Evolutionary conservation across 2,329 filamentous ascomycete species (phyloP), one percentile per base, ranked within the genome.

Genomic region (Ophiostoma sp.): DNA sequence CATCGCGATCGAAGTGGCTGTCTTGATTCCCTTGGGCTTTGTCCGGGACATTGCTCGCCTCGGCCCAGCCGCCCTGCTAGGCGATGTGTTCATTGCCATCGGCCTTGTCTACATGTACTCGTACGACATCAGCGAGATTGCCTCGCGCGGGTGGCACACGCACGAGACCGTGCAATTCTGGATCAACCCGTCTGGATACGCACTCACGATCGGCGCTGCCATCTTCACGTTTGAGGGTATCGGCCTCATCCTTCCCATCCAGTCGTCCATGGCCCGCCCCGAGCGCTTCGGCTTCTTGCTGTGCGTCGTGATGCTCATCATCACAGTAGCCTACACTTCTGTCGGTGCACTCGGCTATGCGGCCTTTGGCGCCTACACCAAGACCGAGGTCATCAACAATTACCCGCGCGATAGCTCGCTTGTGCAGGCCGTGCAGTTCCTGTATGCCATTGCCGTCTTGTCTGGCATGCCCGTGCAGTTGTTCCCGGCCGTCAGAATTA

Each of bases 181-280:
- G 70, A 91, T 92, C 82, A 92, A 92, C 76, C 86, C 89, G 0
- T 79, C 81, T 40, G 81, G 85, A 68, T 92, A 88, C 75, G 89
- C 89, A 0, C 79, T 92, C 67, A 92, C 89, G 40, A 84, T 92
- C 64, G 89, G 89, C 66, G 86, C 88, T 1, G 86, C 88, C 49
- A 91, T 92, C 74, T 92, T 92, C 78, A 91, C 89, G 0, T 92
- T 91, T 73, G 89, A 92, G 75, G 89, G 89, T 64, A 92, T 92
- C 64, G 89, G 89, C 0, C 84, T 92, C 38, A 91, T 92, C 71
- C 80, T 92, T 8, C 89, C 89, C 0, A 92, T 92, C 67, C 88
- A 92, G 75, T 89, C 88, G 8, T 89, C 87, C 68, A 92, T 92
- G 89, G 85, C 85, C 73, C 81, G 87, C 69, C 89, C 89, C 0